Base-by-base conservation (phyloP, 306 rosid species). In the Quercus dentata region DNA sequence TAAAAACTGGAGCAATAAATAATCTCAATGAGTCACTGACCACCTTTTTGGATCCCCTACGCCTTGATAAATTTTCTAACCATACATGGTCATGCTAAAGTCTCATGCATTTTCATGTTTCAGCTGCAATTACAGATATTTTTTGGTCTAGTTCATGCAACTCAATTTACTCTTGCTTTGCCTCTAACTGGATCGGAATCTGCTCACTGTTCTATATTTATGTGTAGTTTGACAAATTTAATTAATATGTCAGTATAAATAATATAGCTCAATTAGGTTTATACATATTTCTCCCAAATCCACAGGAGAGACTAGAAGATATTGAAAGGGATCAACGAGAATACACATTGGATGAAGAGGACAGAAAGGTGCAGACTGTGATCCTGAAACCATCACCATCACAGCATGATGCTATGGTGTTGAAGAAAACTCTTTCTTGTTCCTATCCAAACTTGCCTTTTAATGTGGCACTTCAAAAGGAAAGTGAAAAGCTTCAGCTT, bases 331-430 rank as follows among this genome's bases (percentile, higher is more conserved):
- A 96, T 88, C 99, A 93, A 80, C 86, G 89, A 72, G 99, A 96
- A 73, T 96, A 96, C 88, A 93, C 99, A 80, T 86, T 96, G 89
- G 99, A 96, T 82, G 98, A 91, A 15, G 99, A 93, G 70, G 99
- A 96, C 81, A 91, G 91, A 86, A 86, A 81, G 84, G 86, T 88
- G 57, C 99, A 96, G 33, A 89, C 89, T 6, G 97, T 91, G 81
- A 96, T 96, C 79, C 86, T 96, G 71, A 92, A 93, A 77, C 99
- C 97, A 13, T 97, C 91, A 27, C 97, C 99, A 68, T 92, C 86
- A 49, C 81, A 74, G 75, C 85, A 83, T 38, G 97, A 91, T 71
- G 67, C 98, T 65, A 88, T 88, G 27, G 88, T 87, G 86, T 83
- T 96, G 89, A 89, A 96, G 90, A 93, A 96, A 90, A 88, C 92